Percentiles rank a stretch among this genome's conserved stretches.
These are phyloP conservation scores for Chrysanthemum lavandulifolium DNA, from an alignment of 129 eudicot species.

Conservation along the genomic window DNA sequence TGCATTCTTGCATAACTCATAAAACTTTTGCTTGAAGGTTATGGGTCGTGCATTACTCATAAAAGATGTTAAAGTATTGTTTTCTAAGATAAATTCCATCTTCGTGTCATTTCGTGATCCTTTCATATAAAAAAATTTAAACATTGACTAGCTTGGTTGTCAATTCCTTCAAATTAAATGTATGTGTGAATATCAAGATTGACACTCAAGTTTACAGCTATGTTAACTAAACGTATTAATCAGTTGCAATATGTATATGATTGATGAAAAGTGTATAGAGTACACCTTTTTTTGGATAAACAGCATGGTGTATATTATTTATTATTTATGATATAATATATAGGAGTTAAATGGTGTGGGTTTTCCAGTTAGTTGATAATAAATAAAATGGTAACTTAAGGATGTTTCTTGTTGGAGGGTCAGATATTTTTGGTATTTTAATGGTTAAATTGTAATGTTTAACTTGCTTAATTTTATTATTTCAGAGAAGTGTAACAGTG, in stretches of 20 bases:
- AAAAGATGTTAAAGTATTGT: no score
- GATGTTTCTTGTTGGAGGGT: slow-evolving; percentile 43
- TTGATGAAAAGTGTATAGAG: slow-evolving; percentile 35
- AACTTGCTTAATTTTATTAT: slow-evolving; percentile 27
- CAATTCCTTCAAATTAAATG: slow-evolving; percentile 13
- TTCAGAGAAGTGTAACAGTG: slow-evolving; percentile 28
- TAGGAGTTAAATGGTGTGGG: slow-evolving; percentile 31
- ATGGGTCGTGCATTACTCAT: no score
- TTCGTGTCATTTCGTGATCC: slow-evolving; percentile 11
- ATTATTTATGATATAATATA: not conserved
- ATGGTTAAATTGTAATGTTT: slow-evolving; percentile 35
- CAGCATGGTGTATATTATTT: slow-evolving; percentile 12
- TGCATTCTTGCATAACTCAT: not conserved
- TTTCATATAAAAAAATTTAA: not conserved
- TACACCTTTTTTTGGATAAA: slow-evolving; percentile 31
- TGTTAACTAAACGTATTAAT: slow-evolving; percentile 33
- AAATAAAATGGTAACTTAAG: slow-evolving; percentile 33
- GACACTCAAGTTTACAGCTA: slow-evolving; percentile 32
- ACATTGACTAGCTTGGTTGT: slow-evolving; percentile 8
- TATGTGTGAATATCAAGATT: slow-evolving; percentile 19
- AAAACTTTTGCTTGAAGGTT: not conserved
- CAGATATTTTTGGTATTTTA: slow-evolving; percentile 28
- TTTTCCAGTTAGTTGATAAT: slow-evolving; percentile 42
- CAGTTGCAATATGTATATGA: slow-evolving; percentile 22
- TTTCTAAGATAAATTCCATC: not conserved